Conservation (phyloP, 306 rosid species). For the Fragaria vesca region DNA sequence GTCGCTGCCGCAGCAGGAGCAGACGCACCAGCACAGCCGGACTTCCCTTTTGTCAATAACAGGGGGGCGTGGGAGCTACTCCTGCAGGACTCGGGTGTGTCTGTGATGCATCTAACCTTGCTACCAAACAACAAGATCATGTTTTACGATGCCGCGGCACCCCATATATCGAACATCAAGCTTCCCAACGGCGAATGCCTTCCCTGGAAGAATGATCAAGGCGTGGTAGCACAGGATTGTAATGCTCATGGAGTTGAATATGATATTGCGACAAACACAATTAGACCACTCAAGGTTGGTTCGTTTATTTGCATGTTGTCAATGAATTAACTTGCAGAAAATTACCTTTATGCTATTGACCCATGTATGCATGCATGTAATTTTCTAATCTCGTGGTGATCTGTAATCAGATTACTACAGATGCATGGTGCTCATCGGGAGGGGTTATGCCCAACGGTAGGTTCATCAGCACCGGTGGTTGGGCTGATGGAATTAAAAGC, state of each 20-base stretch:
- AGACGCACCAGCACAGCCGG: constrained; percentile 8
- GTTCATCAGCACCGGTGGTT: constrained; percentile 68
- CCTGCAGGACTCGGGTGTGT: constrained; percentile 45
- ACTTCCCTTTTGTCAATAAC: constrained; percentile 13
- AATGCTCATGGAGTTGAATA: constrained; percentile 68
- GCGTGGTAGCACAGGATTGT: constrained; percentile 36
- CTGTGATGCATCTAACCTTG: constrained; percentile 75
- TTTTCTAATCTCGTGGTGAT: background rate
- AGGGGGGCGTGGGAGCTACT: constrained; percentile 49
- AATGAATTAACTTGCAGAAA: too few species aligned
- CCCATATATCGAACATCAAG: constrained; percentile 46
- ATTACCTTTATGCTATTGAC: too few species aligned
- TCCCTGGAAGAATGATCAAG: constrained; percentile 23
- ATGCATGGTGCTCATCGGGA: constrained; percentile 96
- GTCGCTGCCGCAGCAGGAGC: background rate
- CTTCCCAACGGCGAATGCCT: constrained; percentile 49
- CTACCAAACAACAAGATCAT: constrained; percentile 61
- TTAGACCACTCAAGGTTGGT: constrained; percentile 60
- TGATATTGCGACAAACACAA: constrained; percentile 40
- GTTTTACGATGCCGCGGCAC: constrained; percentile 54
- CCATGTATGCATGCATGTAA: background rate
- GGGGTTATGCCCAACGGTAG: constrained; percentile 65
- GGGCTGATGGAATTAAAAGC: constrained; percentile 44
- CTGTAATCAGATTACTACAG: constrained; percentile 39
- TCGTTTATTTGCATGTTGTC: too few species aligned